These are phyloP conservation scores for Fusarium sarcochroum DNA, from an alignment of 2,329 filamentous ascomycete species.

Conservation along the genomic window DNA sequence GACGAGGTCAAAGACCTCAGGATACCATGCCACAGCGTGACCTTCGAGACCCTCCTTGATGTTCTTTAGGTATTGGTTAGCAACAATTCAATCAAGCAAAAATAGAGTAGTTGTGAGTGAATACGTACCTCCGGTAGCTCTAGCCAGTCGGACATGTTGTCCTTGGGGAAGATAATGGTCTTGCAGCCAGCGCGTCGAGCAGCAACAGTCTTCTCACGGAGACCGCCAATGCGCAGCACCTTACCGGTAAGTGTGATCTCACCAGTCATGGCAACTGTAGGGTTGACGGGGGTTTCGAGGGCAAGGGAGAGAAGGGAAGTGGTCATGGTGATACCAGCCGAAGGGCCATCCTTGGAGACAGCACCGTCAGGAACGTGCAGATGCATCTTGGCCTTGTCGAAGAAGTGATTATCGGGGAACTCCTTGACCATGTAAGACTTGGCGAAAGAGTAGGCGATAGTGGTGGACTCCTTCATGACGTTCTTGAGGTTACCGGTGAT, in stretches of 20 bases:
- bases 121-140: slow-evolving; percentile 91
- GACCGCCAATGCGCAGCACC: slow-evolving; percentile 91
- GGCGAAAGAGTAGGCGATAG: slow-evolving; percentile 95
- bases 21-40: slow-evolving; percentile 92
- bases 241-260: slow-evolving; percentile 98
- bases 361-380: slow-evolving; percentile 97
- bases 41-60: slow-evolving; percentile 98
- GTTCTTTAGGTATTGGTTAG: slow-evolving; percentile 72
- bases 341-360: slow-evolving; percentile 93
- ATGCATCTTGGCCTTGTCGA: slow-evolving; percentile 95
- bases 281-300: slow-evolving; percentile 81
- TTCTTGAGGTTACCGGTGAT: slow-evolving; percentile 95
- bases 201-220: slow-evolving; percentile 97
- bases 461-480: slow-evolving; percentile 98
- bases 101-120: neutral
- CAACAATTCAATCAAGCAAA: neutral
- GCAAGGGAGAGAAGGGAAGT: slow-evolving; percentile 90
- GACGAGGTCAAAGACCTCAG: slow-evolving; percentile 90
- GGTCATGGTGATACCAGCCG: slow-evolving; percentile 98
- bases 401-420: slow-evolving; percentile 94
- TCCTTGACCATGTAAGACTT: slow-evolving; percentile 88
- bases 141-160: slow-evolving; percentile 97
- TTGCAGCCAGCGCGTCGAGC: slow-evolving; percentile 92
- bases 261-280: slow-evolving; percentile 96
- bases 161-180: slow-evolving; percentile 93